Conservation (phyloP, 2,329 filamentous ascomycete species). For the Calonectria naviculata region DNA sequence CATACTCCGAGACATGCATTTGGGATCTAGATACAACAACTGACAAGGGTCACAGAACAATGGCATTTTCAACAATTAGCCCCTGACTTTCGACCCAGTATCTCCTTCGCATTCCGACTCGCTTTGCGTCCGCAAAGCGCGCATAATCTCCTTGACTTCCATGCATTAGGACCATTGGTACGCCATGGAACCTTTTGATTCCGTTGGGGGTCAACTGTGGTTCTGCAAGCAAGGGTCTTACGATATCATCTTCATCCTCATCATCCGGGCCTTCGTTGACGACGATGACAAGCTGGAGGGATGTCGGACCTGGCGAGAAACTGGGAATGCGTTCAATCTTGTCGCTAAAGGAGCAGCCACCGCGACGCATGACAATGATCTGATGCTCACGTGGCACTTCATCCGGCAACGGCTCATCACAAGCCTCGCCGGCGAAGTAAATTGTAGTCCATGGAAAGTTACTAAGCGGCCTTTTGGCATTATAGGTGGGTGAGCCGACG, state of each 20-base stretch:
- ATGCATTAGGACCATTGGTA: constrained; percentile 86
- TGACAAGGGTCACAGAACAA: constrained; percentile 60
- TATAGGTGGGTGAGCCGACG: constrained; percentile 54
- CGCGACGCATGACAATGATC: constrained; percentile 84
- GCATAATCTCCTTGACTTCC: constrained; percentile 73
- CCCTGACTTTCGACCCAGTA: constrained; percentile 88
- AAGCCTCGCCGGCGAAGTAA: constrained; percentile 78
- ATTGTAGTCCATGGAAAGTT: constrained; percentile 76
- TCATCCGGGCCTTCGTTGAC: constrained; percentile 66
- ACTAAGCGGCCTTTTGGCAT: constrained; percentile 47
- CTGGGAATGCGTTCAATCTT: constrained; percentile 90
- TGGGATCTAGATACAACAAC: constrained; percentile 1
- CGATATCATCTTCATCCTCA: constrained; percentile 46
- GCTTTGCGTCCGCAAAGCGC: constrained; percentile 70
- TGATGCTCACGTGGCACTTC: constrained; percentile 69
- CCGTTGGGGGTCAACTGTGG: constrained; percentile 78
- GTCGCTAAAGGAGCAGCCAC: constrained; percentile 84
- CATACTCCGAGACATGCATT: constrained; percentile 38
- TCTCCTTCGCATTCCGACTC: constrained; percentile 79
- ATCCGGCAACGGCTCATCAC: constrained; percentile 67
- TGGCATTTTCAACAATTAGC: constrained; percentile 80
- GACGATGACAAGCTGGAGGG: constrained; percentile 85
- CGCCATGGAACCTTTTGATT: constrained; percentile 74
- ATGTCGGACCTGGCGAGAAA: constrained; percentile 69
- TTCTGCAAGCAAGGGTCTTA: constrained; percentile 79